Conservation (phyloP, 2,329 filamentous ascomycete genomes). For the Cladosporium sp. region DNA sequence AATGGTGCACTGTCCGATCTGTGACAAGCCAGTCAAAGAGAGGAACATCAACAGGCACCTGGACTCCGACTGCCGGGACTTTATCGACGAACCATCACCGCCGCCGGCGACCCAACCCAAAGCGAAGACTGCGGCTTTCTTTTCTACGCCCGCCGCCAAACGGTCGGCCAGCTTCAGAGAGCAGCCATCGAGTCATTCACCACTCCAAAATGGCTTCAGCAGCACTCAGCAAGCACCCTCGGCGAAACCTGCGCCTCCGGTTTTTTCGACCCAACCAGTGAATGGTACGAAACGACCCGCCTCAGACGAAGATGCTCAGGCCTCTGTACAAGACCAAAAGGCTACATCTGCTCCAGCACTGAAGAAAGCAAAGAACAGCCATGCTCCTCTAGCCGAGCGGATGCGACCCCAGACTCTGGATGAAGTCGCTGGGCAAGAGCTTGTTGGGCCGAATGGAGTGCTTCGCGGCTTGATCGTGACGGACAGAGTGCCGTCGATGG, state of each 20-base stretch:
- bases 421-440: conserved; percentile 83
- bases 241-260: conserved; percentile 16
- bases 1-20: conserved; percentile 28
- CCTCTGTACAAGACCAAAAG: not conserved
- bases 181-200: conserved; percentile 20
- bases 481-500: conserved; percentile 86
- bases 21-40: conserved; percentile 42
- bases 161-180: conserved; percentile 27
- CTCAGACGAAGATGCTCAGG: conserved; percentile 19
- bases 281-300: conserved; percentile 22
- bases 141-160: conserved; percentile 48
- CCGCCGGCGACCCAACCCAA: conserved; percentile 28
- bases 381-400: conserved; percentile 82
- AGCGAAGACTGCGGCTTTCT: conserved; percentile 46
- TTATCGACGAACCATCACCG: conserved; percentile 51
- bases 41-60: conserved; percentile 82
- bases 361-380: conserved; percentile 62
- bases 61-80: conserved; percentile 70
- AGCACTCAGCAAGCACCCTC: conserved; percentile 17
- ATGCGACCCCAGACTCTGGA: conserved; percentile 83
- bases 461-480: conserved; percentile 79
- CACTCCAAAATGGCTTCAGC: conserved; percentile 9
- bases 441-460: conserved; percentile 79
- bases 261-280: conserved; percentile 17
- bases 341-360: conserved; percentile 33